phyloP scores from a whole-genome alignment of 148 eudicot species.

The Spergularia marina region DNA sequence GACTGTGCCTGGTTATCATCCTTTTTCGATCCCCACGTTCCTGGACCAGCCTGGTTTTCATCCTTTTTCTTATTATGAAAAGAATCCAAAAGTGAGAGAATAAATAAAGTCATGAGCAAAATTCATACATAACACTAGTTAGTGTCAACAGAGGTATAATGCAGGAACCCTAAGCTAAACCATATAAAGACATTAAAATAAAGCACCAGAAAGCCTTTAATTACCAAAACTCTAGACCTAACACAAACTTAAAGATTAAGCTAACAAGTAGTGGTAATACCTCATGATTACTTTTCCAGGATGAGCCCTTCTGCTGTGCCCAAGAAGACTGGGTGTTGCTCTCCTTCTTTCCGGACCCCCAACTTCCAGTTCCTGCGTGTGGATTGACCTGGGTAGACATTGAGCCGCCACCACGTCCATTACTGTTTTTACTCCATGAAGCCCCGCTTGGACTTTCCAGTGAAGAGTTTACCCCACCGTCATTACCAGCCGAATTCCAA shows the following conservation, averaged over 20 bases:
- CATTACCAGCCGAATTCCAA: slow-evolving; percentile 1
- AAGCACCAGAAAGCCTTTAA: background rate
- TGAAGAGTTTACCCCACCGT: slow-evolving; percentile 6
- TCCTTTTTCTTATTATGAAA: background rate
- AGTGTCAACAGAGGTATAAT: too few species aligned
- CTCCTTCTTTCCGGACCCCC: slow-evolving; percentile 25
- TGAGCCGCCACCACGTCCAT: slow-evolving; percentile 19
- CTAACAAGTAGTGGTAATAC: background rate
- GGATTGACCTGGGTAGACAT: slow-evolving; percentile 10
- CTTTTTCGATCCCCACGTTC: background rate
- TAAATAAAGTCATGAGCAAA: background rate
- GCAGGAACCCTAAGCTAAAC: background rate
- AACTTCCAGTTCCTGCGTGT: slow-evolving; percentile 10
- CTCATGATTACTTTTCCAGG: slow-evolving; percentile 17
- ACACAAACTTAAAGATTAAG: background rate
- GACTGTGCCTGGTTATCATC: background rate
- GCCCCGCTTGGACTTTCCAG: slow-evolving; percentile 28
- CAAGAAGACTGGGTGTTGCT: slow-evolving; percentile 26
- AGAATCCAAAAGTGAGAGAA: background rate
- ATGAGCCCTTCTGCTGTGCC: slow-evolving; percentile 19
- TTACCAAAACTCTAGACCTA: background rate
- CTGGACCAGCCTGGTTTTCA: slow-evolving; percentile 11
- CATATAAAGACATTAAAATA: background rate
- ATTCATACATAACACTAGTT: too few species aligned
- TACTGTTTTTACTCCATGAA: slow-evolving; percentile 20